Conservation (phyloP, 1,284 basidiomycete species). For the Ustilago esculenta region DNA sequence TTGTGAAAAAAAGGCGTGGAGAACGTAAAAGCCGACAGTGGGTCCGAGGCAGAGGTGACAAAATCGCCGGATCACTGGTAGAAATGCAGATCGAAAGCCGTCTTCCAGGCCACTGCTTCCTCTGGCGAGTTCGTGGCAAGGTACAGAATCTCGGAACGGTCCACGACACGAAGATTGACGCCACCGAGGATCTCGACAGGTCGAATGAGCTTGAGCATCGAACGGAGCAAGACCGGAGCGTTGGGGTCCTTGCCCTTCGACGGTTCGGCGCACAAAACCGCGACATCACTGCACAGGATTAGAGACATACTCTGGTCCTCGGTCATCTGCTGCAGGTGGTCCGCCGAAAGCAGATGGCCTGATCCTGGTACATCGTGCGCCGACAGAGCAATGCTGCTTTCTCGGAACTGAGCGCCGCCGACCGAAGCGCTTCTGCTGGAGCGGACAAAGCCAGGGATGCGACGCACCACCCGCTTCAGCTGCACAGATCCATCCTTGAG, state of each 20-base stretch:
- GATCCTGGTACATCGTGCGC: not conserved
- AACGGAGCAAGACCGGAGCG: conserved; percentile 24
- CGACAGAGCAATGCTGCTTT: conserved; percentile 5
- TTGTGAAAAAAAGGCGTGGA: conserved; percentile 6
- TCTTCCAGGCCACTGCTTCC: conserved; percentile 51
- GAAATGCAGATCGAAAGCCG: conserved; percentile 53
- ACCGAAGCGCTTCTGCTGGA: conserved; percentile 27
- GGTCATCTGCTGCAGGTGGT: conserved; percentile 76
- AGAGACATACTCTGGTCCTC: conserved; percentile 54
- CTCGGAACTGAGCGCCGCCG: not conserved
- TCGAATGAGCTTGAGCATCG: conserved; percentile 29
- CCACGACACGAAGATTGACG: conserved; percentile 51
- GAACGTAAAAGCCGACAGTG: not conserved
- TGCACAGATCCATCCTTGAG: conserved; percentile 74
- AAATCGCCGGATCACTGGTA: conserved; percentile 15
- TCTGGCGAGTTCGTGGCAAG: conserved; percentile 36
- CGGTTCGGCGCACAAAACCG: conserved; percentile 84
- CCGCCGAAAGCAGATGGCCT: conserved; percentile 78
- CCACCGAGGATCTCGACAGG: conserved; percentile 46
- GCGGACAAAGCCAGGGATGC: conserved; percentile 79
- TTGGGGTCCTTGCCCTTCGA: conserved; percentile 15
- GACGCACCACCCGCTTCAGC: conserved; percentile 87
- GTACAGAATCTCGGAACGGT: conserved; percentile 50
- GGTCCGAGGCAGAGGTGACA: too few species aligned
- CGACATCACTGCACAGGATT: conserved; percentile 88